Base-by-base conservation (phyloP, 495 filamentous ascomycete genomes). In the Hypoxylon subgilvum region DNA sequence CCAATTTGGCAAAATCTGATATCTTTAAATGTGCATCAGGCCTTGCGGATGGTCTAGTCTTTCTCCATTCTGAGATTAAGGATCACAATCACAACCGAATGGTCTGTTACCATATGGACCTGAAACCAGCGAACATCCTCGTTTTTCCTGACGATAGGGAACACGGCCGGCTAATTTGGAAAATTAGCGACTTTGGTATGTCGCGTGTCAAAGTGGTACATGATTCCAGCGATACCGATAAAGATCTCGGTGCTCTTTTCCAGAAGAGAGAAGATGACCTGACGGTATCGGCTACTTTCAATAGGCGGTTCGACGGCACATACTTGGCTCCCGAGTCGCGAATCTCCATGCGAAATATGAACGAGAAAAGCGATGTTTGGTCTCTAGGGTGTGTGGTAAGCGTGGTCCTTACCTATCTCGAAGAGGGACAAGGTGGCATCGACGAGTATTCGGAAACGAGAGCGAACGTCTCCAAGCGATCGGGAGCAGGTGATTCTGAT, bases 161-260 rank as follows among this genome's bases (percentile, higher is more conserved):
- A 10, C 46, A 65, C 9, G 43, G 19, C 2, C 31, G 44, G 30
- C 27, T 61, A 13, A 48, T 75, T 12, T 75, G 72, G 72, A 73
- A 73, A 42, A 65, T 75, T 6, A 73, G 72, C 31, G 72, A 75
- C 35, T 75, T 75, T 32, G 72, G 72, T 7, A 73, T 73, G 66
- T 68, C 72, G 30, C 52, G 65, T n/a, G 63, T 75, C 16, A 75
- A 71, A 32, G 2, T 65, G 1, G 38, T 41, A 16, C 50, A 53
- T 3, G 45, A 28, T 6, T 23, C 34, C 1, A 38, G 47, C 46
- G 39, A 66, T 12, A 58, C 52, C 22, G 35, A 46, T 14, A 58
- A 43, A 23, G 65, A 70, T 46, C 54, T 63, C 31, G 63, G 58
- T 17, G 36, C 36, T 44, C 50, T 45, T 34, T 66, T 66, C 39